A percentile compares a stretch with the other conserved stretches of the same genome.
Evolutionary conservation across 257 asterid genomes (phyloP).

Genomic region (Jasminum sambac): DNA sequence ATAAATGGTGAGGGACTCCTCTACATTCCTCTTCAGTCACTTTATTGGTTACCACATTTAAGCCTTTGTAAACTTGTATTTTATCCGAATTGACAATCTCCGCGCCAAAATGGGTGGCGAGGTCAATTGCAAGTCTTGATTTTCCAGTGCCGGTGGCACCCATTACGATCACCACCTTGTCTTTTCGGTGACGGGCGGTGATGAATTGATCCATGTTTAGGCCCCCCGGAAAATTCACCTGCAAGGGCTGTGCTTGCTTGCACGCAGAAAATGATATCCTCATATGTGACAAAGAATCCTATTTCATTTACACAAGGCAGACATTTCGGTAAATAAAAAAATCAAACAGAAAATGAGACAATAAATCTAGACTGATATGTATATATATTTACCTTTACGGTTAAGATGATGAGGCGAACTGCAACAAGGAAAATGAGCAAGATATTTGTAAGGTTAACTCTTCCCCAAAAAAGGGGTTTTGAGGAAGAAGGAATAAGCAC

Average conservation of each 20-base stretch:
- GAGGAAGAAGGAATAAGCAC: neutral
- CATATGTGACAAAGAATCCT: slow-evolving; percentile 14
- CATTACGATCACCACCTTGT: slow-evolving; percentile 71
- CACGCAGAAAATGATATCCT: slow-evolving; percentile 38
- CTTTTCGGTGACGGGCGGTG: slow-evolving; percentile 51
- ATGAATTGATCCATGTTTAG: slow-evolving; percentile 52
- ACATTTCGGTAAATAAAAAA: neutral
- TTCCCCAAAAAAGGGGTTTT: neutral
- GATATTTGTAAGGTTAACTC: neutral
- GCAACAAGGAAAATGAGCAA: neutral
- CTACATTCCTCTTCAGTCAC: slow-evolving; percentile 57
- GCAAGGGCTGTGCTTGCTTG: slow-evolving; percentile 48
- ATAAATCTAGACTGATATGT: neutral
- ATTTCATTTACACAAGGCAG: slow-evolving; percentile 15
- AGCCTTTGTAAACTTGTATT: slow-evolving; percentile 70
- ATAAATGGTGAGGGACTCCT: slow-evolving; percentile 70
- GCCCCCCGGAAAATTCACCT: slow-evolving; percentile 52
- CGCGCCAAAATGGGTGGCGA: slow-evolving; percentile 63
- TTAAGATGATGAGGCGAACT: slow-evolving; percentile 14
- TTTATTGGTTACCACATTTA: slow-evolving; percentile 59
- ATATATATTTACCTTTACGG: neutral
- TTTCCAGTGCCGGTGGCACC: slow-evolving; percentile 91
- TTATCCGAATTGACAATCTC: slow-evolving; percentile 80
- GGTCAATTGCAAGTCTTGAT: slow-evolving; percentile 72
- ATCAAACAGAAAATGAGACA: neutral